Base-by-base conservation (phyloP, 768 basidiomycete species). In the Kwoniella heveanensis region DNA sequence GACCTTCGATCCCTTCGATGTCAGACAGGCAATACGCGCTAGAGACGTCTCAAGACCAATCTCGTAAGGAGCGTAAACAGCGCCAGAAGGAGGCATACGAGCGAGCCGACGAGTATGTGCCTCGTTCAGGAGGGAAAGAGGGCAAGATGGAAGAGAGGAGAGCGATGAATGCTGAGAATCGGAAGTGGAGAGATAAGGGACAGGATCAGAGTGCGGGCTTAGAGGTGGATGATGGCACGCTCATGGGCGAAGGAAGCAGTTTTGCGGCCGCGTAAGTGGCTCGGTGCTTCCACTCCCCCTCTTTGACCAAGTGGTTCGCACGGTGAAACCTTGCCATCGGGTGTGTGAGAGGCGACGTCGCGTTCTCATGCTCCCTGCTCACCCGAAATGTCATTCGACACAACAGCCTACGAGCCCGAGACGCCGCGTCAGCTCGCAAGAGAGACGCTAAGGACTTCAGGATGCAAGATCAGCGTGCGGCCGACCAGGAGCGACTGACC, bases 111-210 rank as follows among this genome's bases (percentile, higher is more conserved):
- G 90, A 93, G 29, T 80, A 87, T 79, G 87, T 90, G 1, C 90
- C 92, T n/a, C 86, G 86, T 68, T 85, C 86, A 64, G 86, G 89
- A 3, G 93, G 93, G 0, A 83, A 87, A 57, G 93, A 94, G 68
- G 90, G 87, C 1, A 86, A 89, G 85, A 77, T 93, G 65, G 93
- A 94, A 82, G 92, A 92, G 83, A 91, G 92, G 79, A 82, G 86
- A 29, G 87, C 86, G 39, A 84, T 83, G 66, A 83, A 91, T 66
- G 91, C 90, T 66, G 82, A 82, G 15, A 89, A 94, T 79, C 82
- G 85, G 39, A 77, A 86, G 1, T 90, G 88, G 54, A 54, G 72
- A 58, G 83, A 82, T 54, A 86, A 85, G 21, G 91, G 92, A 12
- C 89, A 88, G 1, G 91, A 92, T 13, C 89, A 88, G 1, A 68